phyloP scores from a whole-genome alignment of 768 basidiomycete species.

The Postia placenta region DNA sequence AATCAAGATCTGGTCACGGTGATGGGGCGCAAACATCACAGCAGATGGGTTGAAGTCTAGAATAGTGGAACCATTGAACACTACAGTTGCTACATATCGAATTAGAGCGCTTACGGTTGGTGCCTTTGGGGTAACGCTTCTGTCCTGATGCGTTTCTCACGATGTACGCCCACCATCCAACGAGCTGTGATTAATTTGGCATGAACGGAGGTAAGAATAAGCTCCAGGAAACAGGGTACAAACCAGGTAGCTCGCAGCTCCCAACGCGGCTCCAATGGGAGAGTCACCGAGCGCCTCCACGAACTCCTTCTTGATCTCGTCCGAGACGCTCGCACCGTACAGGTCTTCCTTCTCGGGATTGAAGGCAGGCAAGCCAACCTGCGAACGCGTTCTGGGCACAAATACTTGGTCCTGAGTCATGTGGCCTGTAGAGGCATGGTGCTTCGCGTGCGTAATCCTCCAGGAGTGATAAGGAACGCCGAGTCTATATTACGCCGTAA shows the following conservation, averaged over 20 bases:
- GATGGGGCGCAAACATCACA: conserved; percentile 80
- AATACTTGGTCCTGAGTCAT: conserved; percentile 95
- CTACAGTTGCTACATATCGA: neutral
- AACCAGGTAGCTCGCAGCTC: conserved; percentile 56
- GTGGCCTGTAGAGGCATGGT: conserved; percentile 92
- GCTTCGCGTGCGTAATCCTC: conserved; percentile 91
- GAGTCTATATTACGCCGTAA: conserved; percentile 40
- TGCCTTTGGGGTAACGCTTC: conserved; percentile 64
- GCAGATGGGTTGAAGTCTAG: conserved; percentile 73
- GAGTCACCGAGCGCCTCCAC: conserved; percentile 90
- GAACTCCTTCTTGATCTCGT: conserved; percentile 65
- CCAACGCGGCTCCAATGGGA: conserved; percentile 62
- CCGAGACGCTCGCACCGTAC: conserved; percentile 56
- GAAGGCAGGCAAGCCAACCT: conserved; percentile 57
- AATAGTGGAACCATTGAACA: no score
- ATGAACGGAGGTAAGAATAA: no score
- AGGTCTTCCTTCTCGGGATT: conserved; percentile 63
- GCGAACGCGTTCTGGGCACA: conserved; percentile 83
- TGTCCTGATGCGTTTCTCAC: conserved; percentile 84
- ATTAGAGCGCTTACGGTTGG: conserved; percentile 58
- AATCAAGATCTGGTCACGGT: conserved; percentile 66
- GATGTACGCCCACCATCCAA: conserved; percentile 86
- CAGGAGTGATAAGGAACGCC: conserved; percentile 97
- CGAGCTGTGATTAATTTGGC: no score
- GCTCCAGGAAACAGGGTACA: no score